Conservation (phyloP, 1,284 basidiomycete species). For the Leccinum subrobustum region DNA sequence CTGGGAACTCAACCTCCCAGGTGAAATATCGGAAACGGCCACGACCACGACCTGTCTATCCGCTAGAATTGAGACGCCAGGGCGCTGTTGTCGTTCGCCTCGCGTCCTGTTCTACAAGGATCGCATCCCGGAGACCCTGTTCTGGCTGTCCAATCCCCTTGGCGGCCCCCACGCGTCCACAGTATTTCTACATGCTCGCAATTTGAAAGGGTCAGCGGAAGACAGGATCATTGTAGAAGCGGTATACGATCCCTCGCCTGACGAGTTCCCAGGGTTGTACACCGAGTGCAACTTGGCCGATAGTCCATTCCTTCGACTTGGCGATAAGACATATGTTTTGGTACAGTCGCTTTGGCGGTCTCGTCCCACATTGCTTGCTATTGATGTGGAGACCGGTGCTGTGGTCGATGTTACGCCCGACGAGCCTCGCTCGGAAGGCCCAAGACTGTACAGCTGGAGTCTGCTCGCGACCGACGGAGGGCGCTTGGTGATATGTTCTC, state of each 20-base stretch:
- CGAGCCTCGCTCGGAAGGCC: not conserved
- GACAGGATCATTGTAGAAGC: slow-evolving; percentile 34
- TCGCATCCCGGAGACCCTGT: slow-evolving; percentile 32
- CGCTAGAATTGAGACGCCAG: slow-evolving; percentile 41
- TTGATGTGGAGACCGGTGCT: slow-evolving; percentile 35
- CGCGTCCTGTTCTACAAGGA: slow-evolving; percentile 39
- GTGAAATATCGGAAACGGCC: not conserved
- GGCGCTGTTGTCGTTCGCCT: slow-evolving; percentile 56
- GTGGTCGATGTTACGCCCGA: slow-evolving; percentile 42
- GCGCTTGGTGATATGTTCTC: slow-evolving; percentile 44
- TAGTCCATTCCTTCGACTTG: slow-evolving; percentile 44
- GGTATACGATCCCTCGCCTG: slow-evolving; percentile 36
- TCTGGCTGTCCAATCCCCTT: slow-evolving; percentile 56
- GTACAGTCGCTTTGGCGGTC: slow-evolving; percentile 54
- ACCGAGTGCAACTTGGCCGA: slow-evolving; percentile 46
- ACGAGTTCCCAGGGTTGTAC: slow-evolving; percentile 65
- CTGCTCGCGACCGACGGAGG: slow-evolving; percentile 53
- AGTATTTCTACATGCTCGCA: slow-evolving; percentile 45
- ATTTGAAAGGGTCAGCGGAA: slow-evolving; percentile 23
- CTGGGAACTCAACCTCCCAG: slow-evolving; percentile 44
- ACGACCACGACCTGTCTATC: slow-evolving; percentile 19
- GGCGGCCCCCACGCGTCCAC: slow-evolving; percentile 66
- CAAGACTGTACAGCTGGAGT: slow-evolving; percentile 47
- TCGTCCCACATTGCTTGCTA: slow-evolving; percentile 45
- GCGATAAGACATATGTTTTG: slow-evolving; percentile 35